Evolutionary conservation across 2,329 filamentous ascomycete genomes (phyloP).

Genomic region (Aspergillus ochraceoroseus): DNA sequence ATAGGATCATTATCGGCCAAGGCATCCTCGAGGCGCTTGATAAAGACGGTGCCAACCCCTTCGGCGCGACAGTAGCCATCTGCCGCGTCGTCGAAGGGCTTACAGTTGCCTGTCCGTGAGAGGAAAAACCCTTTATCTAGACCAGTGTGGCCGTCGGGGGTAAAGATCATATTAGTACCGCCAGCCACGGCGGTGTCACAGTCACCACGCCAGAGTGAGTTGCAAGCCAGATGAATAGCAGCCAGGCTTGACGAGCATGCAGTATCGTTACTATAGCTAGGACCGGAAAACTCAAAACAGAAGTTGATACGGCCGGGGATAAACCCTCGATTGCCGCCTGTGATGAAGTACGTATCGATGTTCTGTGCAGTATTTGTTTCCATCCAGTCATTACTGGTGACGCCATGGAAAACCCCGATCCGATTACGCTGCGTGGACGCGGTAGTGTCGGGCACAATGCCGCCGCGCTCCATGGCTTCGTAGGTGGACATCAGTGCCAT

Average conservation of each 20-base stretch:
- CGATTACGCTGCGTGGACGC: slow-evolving; percentile 60
- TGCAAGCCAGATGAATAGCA: slow-evolving; percentile 67
- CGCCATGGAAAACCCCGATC: slow-evolving; percentile 70
- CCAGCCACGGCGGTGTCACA: slow-evolving; percentile 77
- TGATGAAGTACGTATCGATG: slow-evolving; percentile 65
- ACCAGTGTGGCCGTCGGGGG: slow-evolving; percentile 73
- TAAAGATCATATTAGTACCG: slow-evolving; percentile 70
- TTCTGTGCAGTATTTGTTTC: slow-evolving; percentile 69
- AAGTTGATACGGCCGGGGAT: slow-evolving; percentile 46
- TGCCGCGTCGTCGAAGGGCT: slow-evolving; percentile 73
- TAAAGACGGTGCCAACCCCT: slow-evolving; percentile 65
- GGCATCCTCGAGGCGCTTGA: slow-evolving; percentile 77
- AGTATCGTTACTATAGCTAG: slow-evolving; percentile 69
- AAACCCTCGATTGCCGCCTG: slow-evolving; percentile 55
- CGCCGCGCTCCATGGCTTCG: slow-evolving; percentile 75
- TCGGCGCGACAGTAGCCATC: slow-evolving; percentile 81
- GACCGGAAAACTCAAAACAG: slow-evolving; percentile 70
- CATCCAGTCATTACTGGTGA: slow-evolving; percentile 71
- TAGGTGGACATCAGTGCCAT: slow-evolving; percentile 71
- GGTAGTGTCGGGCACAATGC: slow-evolving; percentile 68
- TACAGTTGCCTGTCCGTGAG: slow-evolving; percentile 69
- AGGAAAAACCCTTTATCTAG: slow-evolving; percentile 73
- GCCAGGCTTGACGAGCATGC: slow-evolving; percentile 71
- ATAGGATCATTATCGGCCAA: slow-evolving; percentile 64
- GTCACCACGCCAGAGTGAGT: slow-evolving; percentile 67